phyloP scores from a whole-genome alignment of 139 green algal species.

The Zygnema circumcarinatum region DNA sequence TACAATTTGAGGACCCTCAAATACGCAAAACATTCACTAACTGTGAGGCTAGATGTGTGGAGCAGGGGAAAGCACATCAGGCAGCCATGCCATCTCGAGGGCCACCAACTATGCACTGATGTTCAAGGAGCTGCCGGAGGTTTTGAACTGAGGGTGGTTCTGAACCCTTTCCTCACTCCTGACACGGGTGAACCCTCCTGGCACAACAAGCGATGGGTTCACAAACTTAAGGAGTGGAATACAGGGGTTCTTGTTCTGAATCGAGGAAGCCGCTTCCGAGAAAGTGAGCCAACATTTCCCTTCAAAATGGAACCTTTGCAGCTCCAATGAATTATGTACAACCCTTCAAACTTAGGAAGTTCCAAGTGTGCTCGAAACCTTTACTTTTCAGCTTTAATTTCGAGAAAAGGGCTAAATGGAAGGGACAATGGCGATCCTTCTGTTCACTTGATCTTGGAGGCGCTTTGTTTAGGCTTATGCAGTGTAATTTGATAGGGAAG shows the following conservation, averaged over 20 bases:
- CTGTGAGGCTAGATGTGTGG: not conserved
- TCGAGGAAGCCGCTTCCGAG: not conserved
- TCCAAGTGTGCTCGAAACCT: not conserved
- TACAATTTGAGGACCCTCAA: too few species aligned
- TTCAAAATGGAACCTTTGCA: too few species aligned
- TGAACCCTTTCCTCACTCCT: constrained; percentile 20
- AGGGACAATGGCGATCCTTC: too few species aligned
- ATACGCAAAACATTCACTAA: too few species aligned
- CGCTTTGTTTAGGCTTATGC: too few species aligned
- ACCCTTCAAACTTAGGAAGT: not conserved
- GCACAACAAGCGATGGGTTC: constrained; percentile 36
- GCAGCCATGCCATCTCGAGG: not conserved
- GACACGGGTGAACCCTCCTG: constrained; percentile 5
- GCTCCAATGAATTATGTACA: not conserved
- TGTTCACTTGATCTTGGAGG: too few species aligned
- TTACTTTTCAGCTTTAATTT: not conserved
- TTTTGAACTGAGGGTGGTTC: constrained; percentile 35
- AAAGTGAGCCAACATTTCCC: constrained; percentile 6
- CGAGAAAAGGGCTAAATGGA: too few species aligned
- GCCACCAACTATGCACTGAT: not conserved
- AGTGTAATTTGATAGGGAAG: too few species aligned
- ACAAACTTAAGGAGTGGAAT: constrained; percentile 14
- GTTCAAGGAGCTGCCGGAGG: not conserved
- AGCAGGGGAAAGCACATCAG: not conserved
- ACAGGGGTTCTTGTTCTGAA: constrained; percentile 29